Evolutionary conservation across 2,329 filamentous ascomycete genomes (phyloP).

Genomic region (Colletotrichum falcatum): DNA sequence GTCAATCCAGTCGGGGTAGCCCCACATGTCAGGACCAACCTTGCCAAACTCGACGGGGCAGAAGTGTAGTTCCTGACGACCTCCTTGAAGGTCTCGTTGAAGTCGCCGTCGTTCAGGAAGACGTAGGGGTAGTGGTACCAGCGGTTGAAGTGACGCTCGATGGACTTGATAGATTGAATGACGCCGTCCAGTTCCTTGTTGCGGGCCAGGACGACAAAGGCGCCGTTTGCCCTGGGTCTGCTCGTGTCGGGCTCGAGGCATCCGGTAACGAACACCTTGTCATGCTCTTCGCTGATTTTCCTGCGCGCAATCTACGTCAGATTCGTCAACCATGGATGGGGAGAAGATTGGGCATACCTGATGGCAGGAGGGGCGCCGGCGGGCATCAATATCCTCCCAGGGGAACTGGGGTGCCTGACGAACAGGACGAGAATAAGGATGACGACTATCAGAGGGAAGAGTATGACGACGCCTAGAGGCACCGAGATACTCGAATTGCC

Average conservation of each 20-base stretch:
- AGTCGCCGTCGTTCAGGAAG: slow-evolving; percentile 97
- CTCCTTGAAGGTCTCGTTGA: slow-evolving; percentile 94
- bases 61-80: slow-evolving; percentile 92
- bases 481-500: slow-evolving; percentile 94
- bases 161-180: slow-evolving; percentile 95
- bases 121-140: slow-evolving; percentile 99
- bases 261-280: slow-evolving; percentile 94
- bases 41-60: slow-evolving; percentile 90
- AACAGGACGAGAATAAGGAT: slow-evolving; percentile 92
- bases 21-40: slow-evolving; percentile 93
- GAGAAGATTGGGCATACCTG: slow-evolving; percentile 68
- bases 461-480: slow-evolving; percentile 89
- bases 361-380: slow-evolving; percentile 89
- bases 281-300: slow-evolving; percentile 96
- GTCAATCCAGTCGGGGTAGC: slow-evolving; percentile 96
- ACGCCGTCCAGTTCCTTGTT: slow-evolving; percentile 98
- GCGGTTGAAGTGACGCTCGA: slow-evolving; percentile 98
- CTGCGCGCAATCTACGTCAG: slow-evolving; percentile 58
- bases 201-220: slow-evolving; percentile 93
- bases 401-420: slow-evolving; percentile 85
- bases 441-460: slow-evolving; percentile 93
- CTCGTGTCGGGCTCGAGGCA: slow-evolving; percentile 85
- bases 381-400: slow-evolving; percentile 86
- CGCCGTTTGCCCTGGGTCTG: slow-evolving; percentile 88
- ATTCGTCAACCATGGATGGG: neutral